Percentiles rank a stretch among this genome's conserved stretches.
Conservation (phyloP, 768 basidiomycete genomes). For the Boletales sp. region DNA sequence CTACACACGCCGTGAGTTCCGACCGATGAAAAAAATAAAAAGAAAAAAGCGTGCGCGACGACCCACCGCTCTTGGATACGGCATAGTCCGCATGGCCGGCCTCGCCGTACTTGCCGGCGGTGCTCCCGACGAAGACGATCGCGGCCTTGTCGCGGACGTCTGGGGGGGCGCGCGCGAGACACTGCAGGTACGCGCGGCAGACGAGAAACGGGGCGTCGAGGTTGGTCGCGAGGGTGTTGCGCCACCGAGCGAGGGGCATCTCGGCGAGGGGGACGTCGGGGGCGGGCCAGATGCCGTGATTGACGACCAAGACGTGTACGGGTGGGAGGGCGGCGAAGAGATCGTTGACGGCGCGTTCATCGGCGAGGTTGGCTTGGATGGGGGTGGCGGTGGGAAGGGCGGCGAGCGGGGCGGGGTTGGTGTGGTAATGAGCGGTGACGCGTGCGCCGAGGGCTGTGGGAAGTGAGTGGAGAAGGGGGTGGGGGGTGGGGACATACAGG, state of each 20-base stretch:
- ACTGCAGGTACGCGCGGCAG: slow-evolving; percentile 54
- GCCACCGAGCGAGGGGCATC: slow-evolving; percentile 65
- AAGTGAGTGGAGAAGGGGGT: background rate
- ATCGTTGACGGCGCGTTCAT: slow-evolving; percentile 48
- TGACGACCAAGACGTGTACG: slow-evolving; percentile 57
- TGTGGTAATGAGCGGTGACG: slow-evolving; percentile 71
- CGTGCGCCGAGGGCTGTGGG: slow-evolving; percentile 61
- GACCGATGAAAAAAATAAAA: background rate
- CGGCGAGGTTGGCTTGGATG: slow-evolving; percentile 56
- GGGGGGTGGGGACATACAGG: slow-evolving; percentile 34
- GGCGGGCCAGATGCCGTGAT: slow-evolving; percentile 53
- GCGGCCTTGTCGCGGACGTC: slow-evolving; percentile 52
- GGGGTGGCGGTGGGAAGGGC: slow-evolving; percentile 37
- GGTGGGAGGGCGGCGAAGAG: slow-evolving; percentile 47
- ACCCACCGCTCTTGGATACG: slow-evolving; percentile 60
- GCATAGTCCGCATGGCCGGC: slow-evolving; percentile 66
- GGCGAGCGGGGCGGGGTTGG: slow-evolving; percentile 41
- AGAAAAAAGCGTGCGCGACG: no score
- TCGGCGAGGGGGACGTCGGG: slow-evolving; percentile 48
- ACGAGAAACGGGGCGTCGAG: slow-evolving; percentile 68
- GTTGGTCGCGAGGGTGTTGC: slow-evolving; percentile 56
- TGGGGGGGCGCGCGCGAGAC: slow-evolving; percentile 36
- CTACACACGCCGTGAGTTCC: slow-evolving; percentile 28
- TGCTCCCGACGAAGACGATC: slow-evolving; percentile 67
- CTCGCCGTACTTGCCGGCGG: slow-evolving; percentile 72